A percentile compares a stretch with the other conserved stretches of the same genome.
These are phyloP conservation scores for Albizia julibrissin DNA, from an alignment of 306 rosid genomes.

Conservation along the genomic window DNA sequence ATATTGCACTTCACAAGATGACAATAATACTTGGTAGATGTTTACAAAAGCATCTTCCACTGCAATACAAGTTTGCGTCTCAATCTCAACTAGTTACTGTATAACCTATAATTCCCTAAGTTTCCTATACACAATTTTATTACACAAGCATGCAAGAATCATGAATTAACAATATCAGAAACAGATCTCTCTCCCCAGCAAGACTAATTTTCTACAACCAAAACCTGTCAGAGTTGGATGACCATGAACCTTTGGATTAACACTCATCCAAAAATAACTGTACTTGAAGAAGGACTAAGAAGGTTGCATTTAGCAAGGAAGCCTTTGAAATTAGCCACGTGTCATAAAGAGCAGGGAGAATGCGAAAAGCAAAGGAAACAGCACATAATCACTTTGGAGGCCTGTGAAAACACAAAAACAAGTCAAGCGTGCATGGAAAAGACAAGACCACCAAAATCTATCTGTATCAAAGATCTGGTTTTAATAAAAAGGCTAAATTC, in stretches of 20 bases:
- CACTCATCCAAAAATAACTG: slow-evolving; percentile 22
- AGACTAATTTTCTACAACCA: slow-evolving; percentile 16
- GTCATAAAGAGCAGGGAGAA: slow-evolving; percentile 46
- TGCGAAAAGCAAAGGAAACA: slow-evolving; percentile 46
- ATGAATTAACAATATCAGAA: slow-evolving; percentile 49
- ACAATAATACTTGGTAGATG: slow-evolving; percentile 16
- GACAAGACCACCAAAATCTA: background rate
- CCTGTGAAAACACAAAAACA: slow-evolving; percentile 53
- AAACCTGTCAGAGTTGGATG: slow-evolving; percentile 40
- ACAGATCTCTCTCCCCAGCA: slow-evolving; percentile 29
- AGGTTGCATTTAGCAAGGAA: slow-evolving; percentile 32
- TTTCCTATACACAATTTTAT: slow-evolving; percentile 67
- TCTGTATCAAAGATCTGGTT: background rate
- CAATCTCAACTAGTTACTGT: slow-evolving; percentile 45
- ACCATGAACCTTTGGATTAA: slow-evolving; percentile 28
- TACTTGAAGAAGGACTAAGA: slow-evolving; percentile 24
- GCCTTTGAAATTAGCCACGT: slow-evolving; percentile 38
- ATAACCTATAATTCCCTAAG: slow-evolving; percentile 55
- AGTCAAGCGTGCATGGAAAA: background rate
- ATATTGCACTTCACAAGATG: slow-evolving; percentile 19
- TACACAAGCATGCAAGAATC: slow-evolving; percentile 67
- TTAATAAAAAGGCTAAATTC: background rate
- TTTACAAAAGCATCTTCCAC: slow-evolving; percentile 29
- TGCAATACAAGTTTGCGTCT: slow-evolving; percentile 43
- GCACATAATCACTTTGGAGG: slow-evolving; percentile 37